Percentiles rank a stretch among this genome's conserved stretches.
Conservation (phyloP, 768 basidiomycete species). For the Rubroboletus pulcherrimus region DNA sequence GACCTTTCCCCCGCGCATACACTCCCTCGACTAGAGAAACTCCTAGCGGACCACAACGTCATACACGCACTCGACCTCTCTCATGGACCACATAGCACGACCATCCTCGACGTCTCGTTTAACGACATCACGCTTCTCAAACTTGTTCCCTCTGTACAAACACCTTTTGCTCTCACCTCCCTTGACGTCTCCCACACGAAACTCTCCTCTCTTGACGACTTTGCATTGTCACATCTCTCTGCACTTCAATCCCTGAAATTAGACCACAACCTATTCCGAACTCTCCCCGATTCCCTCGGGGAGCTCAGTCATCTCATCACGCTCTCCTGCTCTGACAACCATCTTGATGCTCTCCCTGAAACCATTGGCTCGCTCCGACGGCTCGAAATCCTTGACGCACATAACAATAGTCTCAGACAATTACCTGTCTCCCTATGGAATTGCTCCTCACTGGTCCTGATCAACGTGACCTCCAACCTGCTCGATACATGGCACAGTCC, state of each 20-base stretch:
- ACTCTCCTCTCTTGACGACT: constrained; percentile 76
- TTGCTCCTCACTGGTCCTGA: constrained; percentile 62
- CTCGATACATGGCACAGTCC: constrained; percentile 71
- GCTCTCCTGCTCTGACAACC: constrained; percentile 90
- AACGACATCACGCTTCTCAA: constrained; percentile 86
- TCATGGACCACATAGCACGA: constrained; percentile 60
- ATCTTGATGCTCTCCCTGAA: constrained; percentile 69
- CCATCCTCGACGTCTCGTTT: constrained; percentile 66
- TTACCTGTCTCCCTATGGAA: constrained; percentile 80
- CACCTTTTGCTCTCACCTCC: constrained; percentile 57
- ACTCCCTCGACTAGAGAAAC: constrained; percentile 62
- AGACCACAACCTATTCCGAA: constrained; percentile 82
- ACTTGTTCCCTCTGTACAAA: constrained; percentile 46
- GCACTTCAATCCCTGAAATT: constrained; percentile 70
- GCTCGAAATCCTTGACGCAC: constrained; percentile 76
- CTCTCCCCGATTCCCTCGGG: constrained; percentile 80
- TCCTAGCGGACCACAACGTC: constrained; percentile 81
- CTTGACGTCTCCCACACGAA: constrained; percentile 89
- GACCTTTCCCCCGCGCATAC: constrained; percentile 68
- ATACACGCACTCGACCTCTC: constrained; percentile 78
- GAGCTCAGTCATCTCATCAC: constrained; percentile 64
- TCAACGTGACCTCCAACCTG: constrained; percentile 90
- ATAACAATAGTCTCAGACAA: constrained; percentile 83
- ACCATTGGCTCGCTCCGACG: constrained; percentile 74
- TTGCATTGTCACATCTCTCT: constrained; percentile 66